phyloP scores from a whole-genome alignment of 306 rosid genomes.

The Senna tora region DNA sequence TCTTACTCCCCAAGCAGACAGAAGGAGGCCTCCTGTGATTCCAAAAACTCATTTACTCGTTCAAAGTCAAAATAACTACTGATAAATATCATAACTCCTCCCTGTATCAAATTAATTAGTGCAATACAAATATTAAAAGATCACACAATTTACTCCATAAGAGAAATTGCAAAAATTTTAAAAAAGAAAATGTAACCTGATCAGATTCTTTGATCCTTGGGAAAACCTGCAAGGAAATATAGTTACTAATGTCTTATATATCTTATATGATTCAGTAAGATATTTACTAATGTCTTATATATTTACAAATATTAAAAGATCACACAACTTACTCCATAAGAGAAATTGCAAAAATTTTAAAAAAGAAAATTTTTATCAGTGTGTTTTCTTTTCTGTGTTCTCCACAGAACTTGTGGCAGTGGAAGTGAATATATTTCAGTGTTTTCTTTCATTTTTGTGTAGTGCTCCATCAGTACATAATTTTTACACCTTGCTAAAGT shows the following conservation, averaged over 20 bases:
- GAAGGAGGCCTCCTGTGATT: slow-evolving; percentile 82
- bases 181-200: slow-evolving; percentile 51
- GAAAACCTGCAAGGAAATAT: slow-evolving; percentile 67
- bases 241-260: slow-evolving; percentile 26
- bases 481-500: slow-evolving; percentile 6
- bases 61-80: slow-evolving; percentile 87
- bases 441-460: too few relatives aligned
- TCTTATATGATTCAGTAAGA: not conserved
- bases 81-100: slow-evolving; percentile 82
- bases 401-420: too few relatives aligned
- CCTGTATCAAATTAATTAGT: slow-evolving; percentile 53
- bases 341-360: slow-evolving; percentile 10
- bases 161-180: slow-evolving; percentile 8
- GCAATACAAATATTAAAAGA: slow-evolving; percentile 5
- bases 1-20: slow-evolving; percentile 95
- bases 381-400: too few relatives aligned
- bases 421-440: too few relatives aligned
- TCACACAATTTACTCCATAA: slow-evolving; percentile 5
- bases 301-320: slow-evolving; percentile 15
- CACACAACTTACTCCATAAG: slow-evolving; percentile 1
- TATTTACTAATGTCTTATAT: too few relatives aligned
- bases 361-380: not conserved
- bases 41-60: slow-evolving; percentile 83
- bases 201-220: slow-evolving; percentile 81
- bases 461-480: not conserved